Percentiles rank a stretch among this genome's conserved stretches.
Evolutionary conservation across 768 basidiomycete species (phyloP).

Genomic region (Psilocybe azurescens): DNA sequence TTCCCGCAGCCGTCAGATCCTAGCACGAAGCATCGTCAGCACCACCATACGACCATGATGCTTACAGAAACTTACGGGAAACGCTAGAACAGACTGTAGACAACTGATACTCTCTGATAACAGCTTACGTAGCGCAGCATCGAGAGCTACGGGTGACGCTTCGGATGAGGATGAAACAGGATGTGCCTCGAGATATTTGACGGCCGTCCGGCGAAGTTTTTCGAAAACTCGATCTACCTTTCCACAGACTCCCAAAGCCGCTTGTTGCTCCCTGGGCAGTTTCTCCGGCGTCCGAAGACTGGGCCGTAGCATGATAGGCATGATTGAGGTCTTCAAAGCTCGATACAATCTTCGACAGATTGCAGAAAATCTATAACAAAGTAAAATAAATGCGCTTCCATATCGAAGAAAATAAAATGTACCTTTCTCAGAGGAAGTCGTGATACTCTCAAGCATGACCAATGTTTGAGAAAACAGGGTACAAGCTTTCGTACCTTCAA

Average conservation of each 20-base stretch:
- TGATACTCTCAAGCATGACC: conserved; percentile 26
- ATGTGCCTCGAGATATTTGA: conserved; percentile 50
- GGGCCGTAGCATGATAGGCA: conserved; percentile 17
- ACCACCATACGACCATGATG: not conserved
- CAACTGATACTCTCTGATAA: conserved; percentile 13
- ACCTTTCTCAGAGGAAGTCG: conserved; percentile 13
- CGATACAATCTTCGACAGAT: conserved; percentile 10
- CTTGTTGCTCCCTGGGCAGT: conserved; percentile 31
- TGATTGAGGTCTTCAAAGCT: conserved; percentile 13
- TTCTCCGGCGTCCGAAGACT: not conserved
- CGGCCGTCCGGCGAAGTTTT: conserved; percentile 53
- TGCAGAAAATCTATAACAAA: conserved; percentile 4
- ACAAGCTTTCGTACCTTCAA: conserved; percentile 43
- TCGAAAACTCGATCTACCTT: conserved; percentile 71
- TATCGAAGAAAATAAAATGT: not conserved
- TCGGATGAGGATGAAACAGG: conserved; percentile 7
- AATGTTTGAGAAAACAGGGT: conserved; percentile 49
- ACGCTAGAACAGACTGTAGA: conserved; percentile 9
- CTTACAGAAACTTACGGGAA: conserved; percentile 9
- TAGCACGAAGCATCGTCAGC: not conserved
- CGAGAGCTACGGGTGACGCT: not conserved
- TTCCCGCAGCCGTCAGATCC: conserved; percentile 13
- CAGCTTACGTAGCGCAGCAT: conserved; percentile 10
- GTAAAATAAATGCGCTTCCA: not conserved
- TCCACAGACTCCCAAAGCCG: conserved; percentile 41